These are phyloP conservation scores for Lasiodiplodia hormozganensis DNA, from an alignment of 2,329 filamentous ascomycete genomes.

Conservation along the genomic window DNA sequence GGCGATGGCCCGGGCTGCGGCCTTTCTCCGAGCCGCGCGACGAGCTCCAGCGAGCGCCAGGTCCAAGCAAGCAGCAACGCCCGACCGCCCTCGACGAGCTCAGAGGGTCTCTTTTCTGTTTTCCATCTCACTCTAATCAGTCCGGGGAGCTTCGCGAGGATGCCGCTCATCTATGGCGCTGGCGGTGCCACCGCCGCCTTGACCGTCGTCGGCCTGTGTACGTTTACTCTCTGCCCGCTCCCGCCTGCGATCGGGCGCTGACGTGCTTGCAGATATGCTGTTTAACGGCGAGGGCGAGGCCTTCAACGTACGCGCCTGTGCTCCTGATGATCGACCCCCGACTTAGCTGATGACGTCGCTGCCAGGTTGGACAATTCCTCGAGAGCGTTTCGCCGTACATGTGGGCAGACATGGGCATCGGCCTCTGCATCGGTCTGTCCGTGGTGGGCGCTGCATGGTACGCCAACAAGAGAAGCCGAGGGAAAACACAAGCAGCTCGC, in stretches of 20 bases:
- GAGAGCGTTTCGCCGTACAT: conserved; percentile 92
- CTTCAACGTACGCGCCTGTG: conserved; percentile 75
- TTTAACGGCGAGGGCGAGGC: conserved; percentile 95
- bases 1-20: neutral
- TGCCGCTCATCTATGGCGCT: conserved; percentile 76
- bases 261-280: conserved; percentile 79
- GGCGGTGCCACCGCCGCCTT: conserved; percentile 73
- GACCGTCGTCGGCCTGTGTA: conserved; percentile 79
- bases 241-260: neutral
- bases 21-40: conserved; percentile 25
- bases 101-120: conserved; percentile 19
- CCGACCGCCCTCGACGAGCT: conserved; percentile 22
- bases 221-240: conserved; percentile 45
- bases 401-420: conserved; percentile 91
- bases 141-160: conserved; percentile 43
- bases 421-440: conserved; percentile 92
- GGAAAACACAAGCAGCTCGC: conserved; percentile 34
- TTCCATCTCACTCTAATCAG: conserved; percentile 11
- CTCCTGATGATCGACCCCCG: neutral
- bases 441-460: conserved; percentile 98
- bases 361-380: conserved; percentile 87
- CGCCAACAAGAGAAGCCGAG: neutral
- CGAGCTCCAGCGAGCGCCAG: conserved; percentile 26
- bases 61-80: conserved; percentile 25
- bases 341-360: conserved; percentile 30